Evolutionary conservation across 805 yeast species (phyloP).

Genomic region (Komagataella pastoris): DNA sequence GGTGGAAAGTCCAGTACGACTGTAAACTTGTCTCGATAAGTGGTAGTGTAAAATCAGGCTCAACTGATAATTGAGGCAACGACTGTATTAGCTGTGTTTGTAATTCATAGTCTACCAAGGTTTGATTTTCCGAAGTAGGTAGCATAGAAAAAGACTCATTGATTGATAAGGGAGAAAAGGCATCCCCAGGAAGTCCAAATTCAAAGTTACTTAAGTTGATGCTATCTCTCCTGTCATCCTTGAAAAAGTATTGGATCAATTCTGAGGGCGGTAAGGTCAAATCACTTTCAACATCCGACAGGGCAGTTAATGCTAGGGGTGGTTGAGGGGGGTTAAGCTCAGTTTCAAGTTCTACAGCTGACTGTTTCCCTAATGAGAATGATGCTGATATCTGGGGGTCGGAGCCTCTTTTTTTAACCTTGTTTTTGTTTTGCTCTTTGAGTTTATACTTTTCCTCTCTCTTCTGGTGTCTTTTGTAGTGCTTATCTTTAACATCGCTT

Average conservation of each 20-base stretch:
- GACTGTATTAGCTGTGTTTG: not conserved
- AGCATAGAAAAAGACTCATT: not conserved
- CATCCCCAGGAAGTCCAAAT: not conserved
- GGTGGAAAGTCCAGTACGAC: constrained; percentile 41
- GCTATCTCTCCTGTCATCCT: not conserved
- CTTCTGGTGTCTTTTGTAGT: constrained; percentile 21
- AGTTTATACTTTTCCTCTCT: constrained; percentile 10
- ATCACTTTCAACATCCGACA: not conserved
- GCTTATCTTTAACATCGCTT: constrained; percentile 32
- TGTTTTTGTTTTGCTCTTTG: not conserved
- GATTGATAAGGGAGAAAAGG: not conserved
- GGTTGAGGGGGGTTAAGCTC: not conserved
- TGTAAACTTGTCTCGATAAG: constrained; percentile 9
- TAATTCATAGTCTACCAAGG: not conserved
- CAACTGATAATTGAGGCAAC: not conserved
- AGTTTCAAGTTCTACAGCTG: not conserved
- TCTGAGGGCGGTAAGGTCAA: not conserved
- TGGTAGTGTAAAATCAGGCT: not conserved
- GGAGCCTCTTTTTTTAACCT: not conserved
- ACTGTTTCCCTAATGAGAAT: not conserved
- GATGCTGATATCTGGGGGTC: not conserved
- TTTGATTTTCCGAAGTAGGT: not conserved
- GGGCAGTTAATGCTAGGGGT: not conserved
- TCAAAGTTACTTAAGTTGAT: not conserved
- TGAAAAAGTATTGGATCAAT: not conserved